Evolutionary conservation across 257 asterid species (phyloP), one percentile per base, ranked within the genome.

Genomic region (Scutellaria barbata): DNA sequence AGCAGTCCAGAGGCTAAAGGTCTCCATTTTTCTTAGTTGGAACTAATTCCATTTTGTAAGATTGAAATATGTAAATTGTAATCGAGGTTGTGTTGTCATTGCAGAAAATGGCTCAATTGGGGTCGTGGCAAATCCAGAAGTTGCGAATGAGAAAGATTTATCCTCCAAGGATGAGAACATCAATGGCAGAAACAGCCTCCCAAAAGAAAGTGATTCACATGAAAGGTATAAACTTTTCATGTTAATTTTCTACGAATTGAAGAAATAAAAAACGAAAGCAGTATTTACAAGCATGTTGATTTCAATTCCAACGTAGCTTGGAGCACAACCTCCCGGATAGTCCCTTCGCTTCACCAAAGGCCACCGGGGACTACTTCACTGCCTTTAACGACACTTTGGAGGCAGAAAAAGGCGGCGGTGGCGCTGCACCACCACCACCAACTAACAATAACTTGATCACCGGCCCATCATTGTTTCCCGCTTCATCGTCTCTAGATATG

Each of bases 251-350:
- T 4, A 2, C 35, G 5, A 2, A 30, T 30, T 4, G 5, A 30
- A 30, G 3, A 30, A 30, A 30, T 5, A 4, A 30, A 30, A 30
- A 30, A 4, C 35, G 35, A 30, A 30, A 30, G 5, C 3, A 30
- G 35, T 2, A 30, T 30, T 30, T 30, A 30, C 35, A 0, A 30
- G 35, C 35, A 3, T 30, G 25, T 60, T 30, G 39, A 10, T 35
- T 43, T 47, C 9, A 30, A 14, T 48, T 58, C 30, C 48, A 62
- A 40, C 48, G 72, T 73, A 89, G 89, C 74, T 76, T 76, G 84
- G 96, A 86, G 76, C 96, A 89, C 81, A 83, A 83, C 82, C 93
- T 86, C 52, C 96, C 96, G 0, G 93, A 87, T 18, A 89, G 90
- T 39, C 96, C 96, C 47, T 89, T 89, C 43, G 92, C 90, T 5